Evolutionary conservation across 2,329 filamentous ascomycete species (phyloP), one percentile per base, ranked within the genome.

Genomic region (Sporothrix luriei): DNA sequence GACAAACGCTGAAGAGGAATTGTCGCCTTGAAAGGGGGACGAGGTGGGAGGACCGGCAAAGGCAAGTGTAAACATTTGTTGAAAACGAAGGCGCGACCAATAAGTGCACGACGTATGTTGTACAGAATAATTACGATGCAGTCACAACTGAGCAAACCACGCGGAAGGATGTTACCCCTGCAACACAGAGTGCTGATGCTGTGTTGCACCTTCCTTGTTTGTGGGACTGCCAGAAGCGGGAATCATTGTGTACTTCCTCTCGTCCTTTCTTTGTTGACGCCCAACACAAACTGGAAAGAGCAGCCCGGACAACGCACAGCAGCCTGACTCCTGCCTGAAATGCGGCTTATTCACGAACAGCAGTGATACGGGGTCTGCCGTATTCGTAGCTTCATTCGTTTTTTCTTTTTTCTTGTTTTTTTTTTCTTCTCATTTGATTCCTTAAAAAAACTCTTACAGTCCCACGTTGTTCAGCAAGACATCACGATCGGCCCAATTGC

Each of bases 81-180:
- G 14, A 19, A 38, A 52, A 26, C 7, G 62, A 66, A 66, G 29
- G 62, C 19, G 48, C 62, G 19, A 66, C 51, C 33, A 66, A 66
- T 51, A 9, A 33, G 33, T 33, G 33, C 33, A 33, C 33, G 4
- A 7, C 33, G 33, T 33, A 33, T 33, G 33, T 33, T 33, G 33
- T 33, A 33, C 33, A 33, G 33, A 33, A 7, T 33, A 7, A 33
- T 33, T 33, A 33, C n/a, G n/a, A n/a, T n/a, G n/a, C n/a, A 40
- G 4, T 10, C 38, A 40, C 49, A 29, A 19, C 46, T 11, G 33
- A 38, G 38, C 49, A 67, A 26, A 26, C 51, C 33, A 48, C 33
- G 19, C 33, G 33, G 65, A 68, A 68, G 52, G 66, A 68, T 33
- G 49, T 21, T 66, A 19, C 64, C 64, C 64, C 64, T 64, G 61